Percentiles rank a stretch among this genome's conserved stretches.
Evolutionary conservation across 2,329 filamentous ascomycete genomes (phyloP).

Genomic region (Westerdykella ornata): DNA sequence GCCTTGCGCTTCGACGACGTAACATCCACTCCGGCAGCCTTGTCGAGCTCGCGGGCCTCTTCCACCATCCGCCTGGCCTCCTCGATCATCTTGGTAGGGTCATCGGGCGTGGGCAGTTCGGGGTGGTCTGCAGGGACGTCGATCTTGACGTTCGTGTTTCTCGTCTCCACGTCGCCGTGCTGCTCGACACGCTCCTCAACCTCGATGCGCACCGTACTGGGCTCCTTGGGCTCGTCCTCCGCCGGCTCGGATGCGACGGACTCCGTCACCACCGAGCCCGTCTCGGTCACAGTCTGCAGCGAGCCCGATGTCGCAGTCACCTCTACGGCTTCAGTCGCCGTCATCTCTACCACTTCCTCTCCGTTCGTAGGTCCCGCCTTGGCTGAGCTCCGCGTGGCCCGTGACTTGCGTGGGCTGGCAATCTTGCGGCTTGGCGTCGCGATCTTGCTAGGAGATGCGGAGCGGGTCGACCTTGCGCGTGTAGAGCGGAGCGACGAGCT

Average conservation of each 20-base stretch:
- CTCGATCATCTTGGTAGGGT: slow-evolving; percentile 75
- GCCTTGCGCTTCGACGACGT: slow-evolving; percentile 35
- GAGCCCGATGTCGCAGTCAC: slow-evolving; percentile 44
- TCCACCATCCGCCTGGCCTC: slow-evolving; percentile 88
- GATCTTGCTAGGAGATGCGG: slow-evolving; percentile 51
- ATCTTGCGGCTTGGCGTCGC: slow-evolving; percentile 43
- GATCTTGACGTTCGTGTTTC: slow-evolving; percentile 66
- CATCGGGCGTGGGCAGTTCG: slow-evolving; percentile 66
- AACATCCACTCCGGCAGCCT: slow-evolving; percentile 15
- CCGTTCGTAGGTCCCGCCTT: slow-evolving; percentile 24
- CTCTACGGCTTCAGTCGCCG: slow-evolving; percentile 39
- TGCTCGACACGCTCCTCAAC: slow-evolving; percentile 59
- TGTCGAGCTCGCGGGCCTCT: slow-evolving; percentile 53
- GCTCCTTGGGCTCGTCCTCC: slow-evolving; percentile 37
- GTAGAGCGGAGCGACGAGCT: slow-evolving; percentile 31
- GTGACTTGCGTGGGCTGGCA: slow-evolving; percentile 49
- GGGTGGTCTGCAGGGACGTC: slow-evolving; percentile 63
- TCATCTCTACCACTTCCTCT: slow-evolving; percentile 40
- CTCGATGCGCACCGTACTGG: slow-evolving; percentile 58
- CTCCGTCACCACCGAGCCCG: slow-evolving; percentile 21
- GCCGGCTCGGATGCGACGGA: slow-evolving; percentile 40
- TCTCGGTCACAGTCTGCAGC: slow-evolving; percentile 28
- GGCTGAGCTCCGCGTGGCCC: slow-evolving; percentile 40
- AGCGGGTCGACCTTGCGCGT: slow-evolving; percentile 52
- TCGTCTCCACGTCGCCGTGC: slow-evolving; percentile 57